A percentile compares a stretch with the other conserved stretches of the same genome.
phyloP scores from a whole-genome alignment of 352 stramenopile genomes.

The Globisporangium perplexum region DNA sequence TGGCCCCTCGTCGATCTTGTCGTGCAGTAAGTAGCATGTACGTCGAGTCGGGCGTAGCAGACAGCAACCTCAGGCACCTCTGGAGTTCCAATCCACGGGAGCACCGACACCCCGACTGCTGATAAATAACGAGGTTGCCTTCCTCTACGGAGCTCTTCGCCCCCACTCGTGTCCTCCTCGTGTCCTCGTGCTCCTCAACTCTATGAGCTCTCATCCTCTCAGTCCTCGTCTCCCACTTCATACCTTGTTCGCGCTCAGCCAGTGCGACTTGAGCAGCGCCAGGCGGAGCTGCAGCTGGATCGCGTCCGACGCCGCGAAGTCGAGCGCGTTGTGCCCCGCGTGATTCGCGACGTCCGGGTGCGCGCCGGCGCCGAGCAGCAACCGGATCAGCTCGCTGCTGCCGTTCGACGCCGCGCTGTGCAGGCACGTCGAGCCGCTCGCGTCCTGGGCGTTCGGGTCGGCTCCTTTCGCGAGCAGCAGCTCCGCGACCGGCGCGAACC shows the following conservation, averaged over 20 bases:
- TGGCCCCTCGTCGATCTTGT: too few relatives aligned
- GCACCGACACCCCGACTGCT: too few relatives aligned
- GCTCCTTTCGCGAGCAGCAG: constrained; percentile 33
- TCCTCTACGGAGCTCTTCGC: too few relatives aligned
- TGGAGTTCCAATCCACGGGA: too few relatives aligned
- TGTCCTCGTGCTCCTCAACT: too few relatives aligned
- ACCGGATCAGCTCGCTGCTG: constrained; percentile 29
- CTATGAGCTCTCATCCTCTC: not conserved
- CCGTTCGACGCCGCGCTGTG: constrained; percentile 43
- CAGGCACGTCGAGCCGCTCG: constrained; percentile 37
- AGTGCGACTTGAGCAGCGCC: constrained; percentile 48
- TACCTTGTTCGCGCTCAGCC: constrained; percentile 30
- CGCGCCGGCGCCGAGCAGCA: constrained; percentile 26
- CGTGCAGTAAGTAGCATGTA: too few relatives aligned
- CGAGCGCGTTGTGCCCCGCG: constrained; percentile 28
- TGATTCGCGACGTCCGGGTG: constrained; percentile 31
- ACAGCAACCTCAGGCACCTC: too few relatives aligned
- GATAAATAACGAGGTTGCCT: too few relatives aligned
- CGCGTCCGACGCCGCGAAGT: constrained; percentile 38
- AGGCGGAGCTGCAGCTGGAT: constrained; percentile 42
- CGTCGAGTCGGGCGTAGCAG: too few relatives aligned
- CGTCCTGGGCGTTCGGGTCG: constrained; percentile 35
- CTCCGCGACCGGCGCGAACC: constrained; percentile 26
- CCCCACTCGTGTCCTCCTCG: too few relatives aligned
- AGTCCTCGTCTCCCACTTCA: too few relatives aligned